Base-by-base conservation (phyloP, 2,329 filamentous ascomycete species). In the Alternaria triticina region DNA sequence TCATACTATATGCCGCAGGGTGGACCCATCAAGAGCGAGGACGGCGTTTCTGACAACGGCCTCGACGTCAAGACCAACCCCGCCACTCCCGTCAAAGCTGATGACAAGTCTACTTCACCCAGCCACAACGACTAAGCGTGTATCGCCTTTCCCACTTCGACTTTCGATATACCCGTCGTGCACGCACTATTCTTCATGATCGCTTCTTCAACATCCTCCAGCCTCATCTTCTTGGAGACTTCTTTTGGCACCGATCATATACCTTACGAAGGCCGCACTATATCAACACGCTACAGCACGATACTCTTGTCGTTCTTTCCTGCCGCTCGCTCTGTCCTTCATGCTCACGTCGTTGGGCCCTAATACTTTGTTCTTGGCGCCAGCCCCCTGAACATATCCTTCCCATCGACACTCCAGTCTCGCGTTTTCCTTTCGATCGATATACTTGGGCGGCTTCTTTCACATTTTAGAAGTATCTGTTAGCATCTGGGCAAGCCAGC, bases 71-170 rank as follows among this genome's bases (percentile, higher is more conserved):
- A 77, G 69, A 74, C 75, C 17, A 75, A 69, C 49, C 77, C 77
- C n/a, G 69, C 74, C 13, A 79, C 77, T 30, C 77, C 77, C 10
- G 67, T 77, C 67, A 79, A 79, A 62, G 59, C 66, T 9, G 74
- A 73, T 11, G 71, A 71, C 28, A 64, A 64, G 51, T 62, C 70
- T 40, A 60, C 63, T 46, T 77, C 75, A 12, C 74, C 76, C 27
- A 70, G 62, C 61, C 70, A 69, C 25, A 75, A 75, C 17, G 77
- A 80, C 33, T 80, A 66, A 70, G 46, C 17, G 17, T 15, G 56
- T 46, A 40, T 40, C 25, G 43, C 33, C 56, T 50, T 51, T 57
- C 64, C 36, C 15, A 17, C 54, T 23, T 47, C 49, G 51, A 33
- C 46, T 61, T 61, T 67, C 54, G 54, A 61, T 56, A 56, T 63